A percentile compares a stretch with the other conserved stretches of the same genome.
Conservation (phyloP, 768 basidiomycete species). For the Pleurotus giganteus region DNA sequence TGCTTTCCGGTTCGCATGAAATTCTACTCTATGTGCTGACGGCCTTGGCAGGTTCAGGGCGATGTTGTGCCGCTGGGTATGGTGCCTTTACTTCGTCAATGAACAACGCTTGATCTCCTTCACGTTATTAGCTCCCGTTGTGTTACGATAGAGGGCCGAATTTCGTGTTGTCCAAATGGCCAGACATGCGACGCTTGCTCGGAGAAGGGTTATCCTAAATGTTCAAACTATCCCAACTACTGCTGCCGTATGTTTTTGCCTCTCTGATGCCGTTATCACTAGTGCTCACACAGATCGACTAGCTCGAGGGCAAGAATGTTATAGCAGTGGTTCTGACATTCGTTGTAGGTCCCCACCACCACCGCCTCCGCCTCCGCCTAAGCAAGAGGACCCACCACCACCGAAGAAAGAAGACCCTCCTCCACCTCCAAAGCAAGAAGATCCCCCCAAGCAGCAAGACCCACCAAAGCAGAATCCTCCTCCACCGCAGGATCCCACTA, state of each 20-base stretch:
- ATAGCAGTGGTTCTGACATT: neutral
- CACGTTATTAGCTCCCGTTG: neutral
- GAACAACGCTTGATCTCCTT: neutral
- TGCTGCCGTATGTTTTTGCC: neutral
- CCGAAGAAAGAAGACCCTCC: neutral
- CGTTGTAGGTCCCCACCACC: neutral
- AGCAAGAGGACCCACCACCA: neutral
- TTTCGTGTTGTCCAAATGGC: constrained; percentile 3
- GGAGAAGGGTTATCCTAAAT: constrained; percentile 1
- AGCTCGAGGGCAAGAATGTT: constrained; percentile 1
- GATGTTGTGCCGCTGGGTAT: neutral
- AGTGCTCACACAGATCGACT: neutral
- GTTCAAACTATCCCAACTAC: neutral
- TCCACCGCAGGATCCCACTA: neutral
- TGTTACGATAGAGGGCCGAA: neutral
- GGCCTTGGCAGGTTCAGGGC: neutral
- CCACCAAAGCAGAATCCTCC: neutral
- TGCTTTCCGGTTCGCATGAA: neutral
- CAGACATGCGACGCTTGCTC: neutral
- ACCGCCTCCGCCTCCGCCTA: neutral
- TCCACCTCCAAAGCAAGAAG: neutral
- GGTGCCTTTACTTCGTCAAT: neutral
- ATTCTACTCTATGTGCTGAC: neutral
- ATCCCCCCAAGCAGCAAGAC: constrained; percentile 1
- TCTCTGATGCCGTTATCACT: neutral